Evolutionary conservation across 2,329 filamentous ascomycete species (phyloP).

Genomic region (Arachnopeziza araneosa): DNA sequence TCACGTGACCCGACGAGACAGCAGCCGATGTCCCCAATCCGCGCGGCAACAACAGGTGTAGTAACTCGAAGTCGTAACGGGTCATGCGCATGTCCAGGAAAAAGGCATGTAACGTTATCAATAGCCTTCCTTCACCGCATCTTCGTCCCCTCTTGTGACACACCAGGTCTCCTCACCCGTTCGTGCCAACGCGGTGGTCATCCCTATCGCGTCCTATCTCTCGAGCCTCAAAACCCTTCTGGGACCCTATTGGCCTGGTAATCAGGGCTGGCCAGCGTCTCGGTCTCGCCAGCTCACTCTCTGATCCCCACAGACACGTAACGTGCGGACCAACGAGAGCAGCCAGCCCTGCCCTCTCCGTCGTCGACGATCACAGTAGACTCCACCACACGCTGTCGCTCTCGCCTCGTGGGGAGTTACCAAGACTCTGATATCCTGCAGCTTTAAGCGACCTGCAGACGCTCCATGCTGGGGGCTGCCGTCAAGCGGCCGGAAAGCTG

Average conservation of each 20-base stretch:
- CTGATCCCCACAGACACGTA: not conserved
- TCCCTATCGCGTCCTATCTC: slow-evolving; percentile 5
- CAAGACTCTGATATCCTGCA: not conserved
- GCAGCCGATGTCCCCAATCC: not conserved
- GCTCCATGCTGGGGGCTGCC: not conserved
- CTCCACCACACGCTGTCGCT: not conserved
- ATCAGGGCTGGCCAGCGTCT: slow-evolving; percentile 3
- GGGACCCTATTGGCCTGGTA: slow-evolving; percentile 3
- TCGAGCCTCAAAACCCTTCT: slow-evolving; percentile 12
- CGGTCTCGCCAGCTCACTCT: slow-evolving; percentile 6
- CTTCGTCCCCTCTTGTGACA: not conserved
- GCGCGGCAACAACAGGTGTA: not conserved
- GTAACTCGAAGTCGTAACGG: not conserved
- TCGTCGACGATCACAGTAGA: not conserved
- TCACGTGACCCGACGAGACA: not conserved
- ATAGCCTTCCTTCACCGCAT: not conserved
- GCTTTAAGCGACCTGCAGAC: not conserved
- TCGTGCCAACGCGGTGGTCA: slow-evolving; percentile 4
- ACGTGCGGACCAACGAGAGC: slow-evolving; percentile 6
- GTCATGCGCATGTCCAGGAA: not conserved
- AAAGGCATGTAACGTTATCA: not conserved
- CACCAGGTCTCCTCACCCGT: not conserved
- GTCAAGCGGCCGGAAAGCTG: not conserved
- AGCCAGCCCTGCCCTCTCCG: slow-evolving; percentile 4
- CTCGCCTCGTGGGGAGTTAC: not conserved